These are phyloP conservation scores for Cephalotrichum gorgonifer DNA, from an alignment of 2,329 filamentous ascomycete species.

Conservation along the genomic window DNA sequence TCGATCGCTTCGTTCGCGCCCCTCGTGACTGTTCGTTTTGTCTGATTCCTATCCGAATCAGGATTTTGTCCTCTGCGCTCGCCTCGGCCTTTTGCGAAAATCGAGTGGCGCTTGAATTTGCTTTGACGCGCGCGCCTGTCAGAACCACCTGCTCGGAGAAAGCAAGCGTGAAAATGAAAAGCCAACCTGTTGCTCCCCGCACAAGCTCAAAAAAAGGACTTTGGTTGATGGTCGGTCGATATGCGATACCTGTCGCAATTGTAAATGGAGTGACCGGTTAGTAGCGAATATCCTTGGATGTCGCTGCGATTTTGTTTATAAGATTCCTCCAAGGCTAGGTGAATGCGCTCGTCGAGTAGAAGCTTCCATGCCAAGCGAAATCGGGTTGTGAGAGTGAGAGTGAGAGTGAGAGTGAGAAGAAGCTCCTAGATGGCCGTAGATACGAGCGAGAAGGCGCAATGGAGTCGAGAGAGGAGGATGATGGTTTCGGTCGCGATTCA, in stretches of 20 bases:
- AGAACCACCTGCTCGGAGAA: background rate
- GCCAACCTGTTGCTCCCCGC: background rate
- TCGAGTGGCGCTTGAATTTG: slow-evolving; percentile 7
- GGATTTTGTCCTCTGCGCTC: background rate
- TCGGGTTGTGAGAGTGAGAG: background rate
- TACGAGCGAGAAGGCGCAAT: background rate
- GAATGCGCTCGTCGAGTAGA: background rate
- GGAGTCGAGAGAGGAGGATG: background rate
- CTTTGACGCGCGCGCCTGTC: slow-evolving; percentile 14
- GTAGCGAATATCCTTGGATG: background rate
- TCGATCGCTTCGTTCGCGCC: background rate
- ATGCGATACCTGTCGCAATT: slow-evolving; percentile 1
- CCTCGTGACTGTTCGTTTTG: background rate
- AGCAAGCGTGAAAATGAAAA: background rate
- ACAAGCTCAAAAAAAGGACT: background rate
- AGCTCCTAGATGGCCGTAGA: background rate
- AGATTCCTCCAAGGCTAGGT: background rate
- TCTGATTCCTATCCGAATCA: background rate
- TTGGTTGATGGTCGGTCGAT: background rate
- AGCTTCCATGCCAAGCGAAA: background rate
- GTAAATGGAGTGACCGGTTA: background rate
- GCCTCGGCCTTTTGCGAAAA: background rate
- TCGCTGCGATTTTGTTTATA: background rate
- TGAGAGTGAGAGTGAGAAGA: background rate
- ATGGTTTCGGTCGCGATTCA: background rate